Base-by-base conservation (phyloP, 805 yeast species). In the Schwanniomyces vanrijiae region DNA sequence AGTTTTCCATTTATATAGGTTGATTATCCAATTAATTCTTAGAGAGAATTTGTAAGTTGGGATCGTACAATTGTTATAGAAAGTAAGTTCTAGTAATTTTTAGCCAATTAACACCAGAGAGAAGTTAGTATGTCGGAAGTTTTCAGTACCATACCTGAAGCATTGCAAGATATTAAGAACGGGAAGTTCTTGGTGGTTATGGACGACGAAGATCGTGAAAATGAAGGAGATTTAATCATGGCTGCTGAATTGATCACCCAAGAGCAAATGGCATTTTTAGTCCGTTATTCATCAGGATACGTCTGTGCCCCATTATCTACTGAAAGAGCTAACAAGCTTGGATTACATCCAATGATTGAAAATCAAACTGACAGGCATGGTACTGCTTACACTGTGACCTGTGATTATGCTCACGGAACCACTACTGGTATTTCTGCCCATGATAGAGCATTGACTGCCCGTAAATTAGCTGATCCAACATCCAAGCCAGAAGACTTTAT, bases 361-460 rank as follows among this genome's bases (percentile, higher is more conserved):
- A 75, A 76, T 50, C 71, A 76, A 47, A 65, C 73, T 5, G 99
- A 94, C 63, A 83, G 96, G 63, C 97, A 94, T 57, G 96, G 96
- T 9, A 94, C 99, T 1, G 98, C 98, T 2, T 94, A 94, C 69
- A 94, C 99, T 1, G 83, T 94, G 42, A 90, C 97, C 1, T 88
- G 88, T 44, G 99, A 94, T 63, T 83, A 72, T 52, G 82, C 80
- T 29, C 86, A 86, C 47, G 96, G 96, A 29, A 91, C 98, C 31
- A 90, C 98, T 10, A 94, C 99, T 0, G 99, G 99, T 10, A 94
- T 94, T 43, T 86, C 96, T 21, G 97, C 99, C 8, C 85, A 84
- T 58, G 99, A 94, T 66, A 78, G 99, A 59, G 92, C 96, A 0
- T 69, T 87, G 55, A 94, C 99, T 1, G 88, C 88, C 33, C 68